phyloP scores from a whole-genome alignment of 192 early-diverging fungal genomes.

The Tieghemiomyces parasiticus region DNA sequence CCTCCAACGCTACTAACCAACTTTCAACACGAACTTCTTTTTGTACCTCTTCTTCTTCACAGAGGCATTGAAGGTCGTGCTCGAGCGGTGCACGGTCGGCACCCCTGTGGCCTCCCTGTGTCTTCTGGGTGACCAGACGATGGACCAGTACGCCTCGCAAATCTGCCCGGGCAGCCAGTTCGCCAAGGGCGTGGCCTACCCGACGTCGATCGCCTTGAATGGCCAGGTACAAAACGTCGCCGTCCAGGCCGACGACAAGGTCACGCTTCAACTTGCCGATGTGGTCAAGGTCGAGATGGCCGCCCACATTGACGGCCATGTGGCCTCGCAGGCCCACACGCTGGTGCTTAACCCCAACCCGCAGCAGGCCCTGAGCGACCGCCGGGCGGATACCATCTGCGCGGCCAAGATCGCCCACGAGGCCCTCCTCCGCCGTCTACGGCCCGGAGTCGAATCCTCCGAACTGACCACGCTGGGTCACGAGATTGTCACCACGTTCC shows the following conservation, averaged over 20 bases:
- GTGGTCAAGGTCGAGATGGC: slow-evolving; percentile 86
- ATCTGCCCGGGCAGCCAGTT: slow-evolving; percentile 38
- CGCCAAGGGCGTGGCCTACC: slow-evolving; percentile 66
- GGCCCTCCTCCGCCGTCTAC: slow-evolving; percentile 62
- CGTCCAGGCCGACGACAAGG: slow-evolving; percentile 45
- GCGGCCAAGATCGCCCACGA: slow-evolving; percentile 76
- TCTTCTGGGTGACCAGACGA: slow-evolving; percentile 39
- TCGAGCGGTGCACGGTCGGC: slow-evolving; percentile 27
- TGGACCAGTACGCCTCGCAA: slow-evolving; percentile 31
- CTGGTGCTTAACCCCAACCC: slow-evolving; percentile 47
- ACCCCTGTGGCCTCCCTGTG: slow-evolving; percentile 34
- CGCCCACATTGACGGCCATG: slow-evolving; percentile 87
- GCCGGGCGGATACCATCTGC: slow-evolving; percentile 58
- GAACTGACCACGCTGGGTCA: not conserved
- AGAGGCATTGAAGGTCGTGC: slow-evolving; percentile 33
- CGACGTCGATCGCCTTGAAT: slow-evolving; percentile 74
- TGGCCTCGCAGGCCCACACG: slow-evolving; percentile 70
- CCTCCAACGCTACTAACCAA: not conserved
- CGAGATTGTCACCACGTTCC: slow-evolving; percentile 22
- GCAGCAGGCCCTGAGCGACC: slow-evolving; percentile 34
- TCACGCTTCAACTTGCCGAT: slow-evolving; percentile 52
- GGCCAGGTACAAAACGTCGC: slow-evolving; percentile 62
- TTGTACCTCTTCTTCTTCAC: no score
- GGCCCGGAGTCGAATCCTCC: slow-evolving; percentile 44
- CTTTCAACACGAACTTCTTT: no score